Evolutionary conservation across 257 asterid genomes (phyloP), one percentile per base, ranked within the genome.

Genomic region (Lantana camara): DNA sequence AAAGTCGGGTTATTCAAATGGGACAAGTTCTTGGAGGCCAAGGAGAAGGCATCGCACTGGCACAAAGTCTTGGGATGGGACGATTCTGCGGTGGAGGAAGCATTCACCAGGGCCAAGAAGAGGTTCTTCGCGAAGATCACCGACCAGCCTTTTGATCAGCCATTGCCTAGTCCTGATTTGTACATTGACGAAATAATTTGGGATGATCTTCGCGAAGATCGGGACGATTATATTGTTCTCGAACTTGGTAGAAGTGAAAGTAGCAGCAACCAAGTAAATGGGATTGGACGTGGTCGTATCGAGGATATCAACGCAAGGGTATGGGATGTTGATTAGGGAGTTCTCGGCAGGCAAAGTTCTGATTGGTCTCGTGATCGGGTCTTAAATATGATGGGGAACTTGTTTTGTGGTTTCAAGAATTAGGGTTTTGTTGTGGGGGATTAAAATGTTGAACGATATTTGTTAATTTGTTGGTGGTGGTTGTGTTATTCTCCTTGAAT

Each of bases 271-370:
- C n/a, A 14, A 0, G 37, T 32, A 24, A 27, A 27, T 5, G 32
- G n/a, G n/a, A n/a, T n/a, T 27, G 32, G 32, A 27, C 32, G 32
- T 27, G 4, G 32, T 27, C 32, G 32, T 27, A 50, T 57, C 20
- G 64, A 73, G 58, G 65, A 77, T 35, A 72, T 73, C 9, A 54
- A 37, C 38, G 62, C 79, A 4, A 61, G 72, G 17, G 74, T 73
- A 35, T 70, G 80, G 73, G 76, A 70, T 60, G 10, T 52, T 46
- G 68, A 69, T 17, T 4, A 27, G 5, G 2, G 55, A 69, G 9
- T 7, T 40, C 5, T 14, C 34, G 0, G 11, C 46, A 10, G 66
- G 55, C 37, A 19, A 23, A 21, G 42, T 56, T 15, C 44, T 69
- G 51, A 64, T 55, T 0, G 69, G 75, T 2, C 68, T 63, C 16